phyloP scores from a whole-genome alignment of 2,329 filamentous ascomycete genomes.

The Chalaropsis ovoidea region DNA sequence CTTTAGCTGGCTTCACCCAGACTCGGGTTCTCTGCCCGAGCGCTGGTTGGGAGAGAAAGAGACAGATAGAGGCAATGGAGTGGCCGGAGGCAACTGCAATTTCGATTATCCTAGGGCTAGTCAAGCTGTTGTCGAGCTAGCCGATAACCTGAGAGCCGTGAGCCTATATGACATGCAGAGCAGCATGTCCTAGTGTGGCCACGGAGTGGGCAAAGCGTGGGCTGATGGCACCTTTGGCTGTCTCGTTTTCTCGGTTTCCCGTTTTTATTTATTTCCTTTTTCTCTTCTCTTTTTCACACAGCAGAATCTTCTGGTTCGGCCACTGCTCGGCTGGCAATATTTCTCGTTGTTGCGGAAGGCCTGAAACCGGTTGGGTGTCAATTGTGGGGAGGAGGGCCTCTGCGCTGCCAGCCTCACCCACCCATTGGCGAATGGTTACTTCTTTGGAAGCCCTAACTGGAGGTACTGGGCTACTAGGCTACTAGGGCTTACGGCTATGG shows the following conservation, averaged over 20 bases:
- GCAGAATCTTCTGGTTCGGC: neutral
- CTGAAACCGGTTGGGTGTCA: slow-evolving; percentile 11
- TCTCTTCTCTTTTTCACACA: neutral
- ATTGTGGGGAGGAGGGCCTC: neutral
- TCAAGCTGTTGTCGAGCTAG: neutral
- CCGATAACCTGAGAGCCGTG: neutral
- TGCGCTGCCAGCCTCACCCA: neutral
- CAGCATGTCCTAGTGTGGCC: neutral
- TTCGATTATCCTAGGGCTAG: neutral
- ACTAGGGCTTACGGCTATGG: too few species aligned
- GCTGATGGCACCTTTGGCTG: neutral
- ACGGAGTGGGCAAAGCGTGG: neutral
- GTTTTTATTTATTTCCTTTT: neutral
- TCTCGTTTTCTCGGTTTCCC: neutral
- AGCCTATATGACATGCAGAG: neutral
- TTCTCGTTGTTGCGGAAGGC: neutral
- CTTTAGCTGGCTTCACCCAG: too few species aligned
- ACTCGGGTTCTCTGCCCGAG: neutral
- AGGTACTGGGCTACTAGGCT: too few species aligned
- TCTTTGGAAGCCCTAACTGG: too few species aligned
- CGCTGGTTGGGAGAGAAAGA: neutral
- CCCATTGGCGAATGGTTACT: too few species aligned
- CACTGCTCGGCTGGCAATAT: neutral
- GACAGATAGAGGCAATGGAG: neutral
- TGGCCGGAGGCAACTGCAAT: neutral